Evolutionary conservation across 495 filamentous ascomycete species (phyloP).

Genomic region (Penicillium roqueforti): DNA sequence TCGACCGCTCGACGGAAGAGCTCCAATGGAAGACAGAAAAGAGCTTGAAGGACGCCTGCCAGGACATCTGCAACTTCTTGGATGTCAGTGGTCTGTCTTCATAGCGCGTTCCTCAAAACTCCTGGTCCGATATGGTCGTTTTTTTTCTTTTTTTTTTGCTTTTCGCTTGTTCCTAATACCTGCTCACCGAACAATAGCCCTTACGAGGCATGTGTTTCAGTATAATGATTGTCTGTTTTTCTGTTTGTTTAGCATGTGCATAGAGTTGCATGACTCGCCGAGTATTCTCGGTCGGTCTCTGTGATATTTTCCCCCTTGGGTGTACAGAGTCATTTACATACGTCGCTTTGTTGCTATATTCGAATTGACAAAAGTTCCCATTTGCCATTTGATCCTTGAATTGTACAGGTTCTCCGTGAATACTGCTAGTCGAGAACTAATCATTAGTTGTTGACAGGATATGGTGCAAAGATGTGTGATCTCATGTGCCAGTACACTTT

Average conservation of each 20-base stretch:
- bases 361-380: background rate
- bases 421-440: background rate
- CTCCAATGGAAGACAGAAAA: constrained; percentile 86
- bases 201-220: background rate
- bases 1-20: constrained; percentile 76
- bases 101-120: background rate
- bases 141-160: constrained; percentile 6
- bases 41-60: constrained; percentile 76
- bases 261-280: constrained; percentile 12
- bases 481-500: background rate
- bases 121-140: background rate
- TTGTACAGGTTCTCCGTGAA: background rate
- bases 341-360: background rate
- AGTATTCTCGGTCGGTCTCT: constrained; percentile 3
- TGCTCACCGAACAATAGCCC: background rate
- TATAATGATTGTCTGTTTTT: constrained; percentile 9
- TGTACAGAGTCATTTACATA: constrained; percentile 2
- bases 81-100: constrained; percentile 35
- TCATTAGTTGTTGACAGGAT: background rate
- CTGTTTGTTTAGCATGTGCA: constrained; percentile 9
- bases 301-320: background rate
- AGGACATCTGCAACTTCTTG: constrained; percentile 73
- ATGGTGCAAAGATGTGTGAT: background rate
- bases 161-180: constrained; percentile 13
- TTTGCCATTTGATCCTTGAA: background rate